A percentile compares a stretch with the other conserved stretches of the same genome.
Conservation (phyloP, 495 filamentous ascomycete species). For the Penicillium cataractarum region DNA sequence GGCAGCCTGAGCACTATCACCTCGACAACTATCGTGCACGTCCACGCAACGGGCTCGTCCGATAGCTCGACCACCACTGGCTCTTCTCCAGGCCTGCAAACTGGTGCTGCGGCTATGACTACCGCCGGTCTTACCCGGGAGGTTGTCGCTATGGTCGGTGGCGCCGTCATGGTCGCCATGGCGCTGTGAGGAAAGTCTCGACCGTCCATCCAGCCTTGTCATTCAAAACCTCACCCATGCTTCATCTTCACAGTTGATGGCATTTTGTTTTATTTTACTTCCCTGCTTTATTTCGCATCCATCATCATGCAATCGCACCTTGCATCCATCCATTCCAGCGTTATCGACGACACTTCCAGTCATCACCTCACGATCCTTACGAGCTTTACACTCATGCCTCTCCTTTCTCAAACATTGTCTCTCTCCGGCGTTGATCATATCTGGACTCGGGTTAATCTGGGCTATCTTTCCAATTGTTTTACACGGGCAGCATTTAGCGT, state of each 20-base stretch:
- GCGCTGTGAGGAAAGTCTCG: slow-evolving; percentile 36
- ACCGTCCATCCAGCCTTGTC: no score
- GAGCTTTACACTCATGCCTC: slow-evolving; percentile 25
- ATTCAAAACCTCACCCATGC: neutral
- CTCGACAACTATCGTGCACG: slow-evolving; percentile 48
- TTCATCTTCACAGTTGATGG: neutral
- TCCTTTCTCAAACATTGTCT: slow-evolving; percentile 21
- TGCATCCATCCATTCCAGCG: slow-evolving; percentile 16
- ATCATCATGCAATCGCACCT: slow-evolving; percentile 8
- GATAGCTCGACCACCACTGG: slow-evolving; percentile 28
- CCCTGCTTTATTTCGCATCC: slow-evolving; percentile 15
- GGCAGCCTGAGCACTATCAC: slow-evolving; percentile 56
- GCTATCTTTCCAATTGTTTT: neutral
- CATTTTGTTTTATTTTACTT: neutral
- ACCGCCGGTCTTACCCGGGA: slow-evolving; percentile 40
- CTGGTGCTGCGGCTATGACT: slow-evolving; percentile 37
- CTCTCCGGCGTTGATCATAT: slow-evolving; percentile 3
- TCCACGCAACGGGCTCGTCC: slow-evolving; percentile 29
- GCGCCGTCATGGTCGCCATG: slow-evolving; percentile 45
- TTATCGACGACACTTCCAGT: slow-evolving; percentile 10
- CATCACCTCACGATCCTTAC: slow-evolving; percentile 34
- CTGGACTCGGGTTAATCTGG: neutral
- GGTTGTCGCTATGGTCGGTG: slow-evolving; percentile 49
- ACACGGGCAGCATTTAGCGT: slow-evolving; percentile 1
- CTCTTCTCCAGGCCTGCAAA: slow-evolving; percentile 47